Conservation (phyloP, 495 filamentous ascomycete genomes). For the Lentithecium fluviatile region DNA sequence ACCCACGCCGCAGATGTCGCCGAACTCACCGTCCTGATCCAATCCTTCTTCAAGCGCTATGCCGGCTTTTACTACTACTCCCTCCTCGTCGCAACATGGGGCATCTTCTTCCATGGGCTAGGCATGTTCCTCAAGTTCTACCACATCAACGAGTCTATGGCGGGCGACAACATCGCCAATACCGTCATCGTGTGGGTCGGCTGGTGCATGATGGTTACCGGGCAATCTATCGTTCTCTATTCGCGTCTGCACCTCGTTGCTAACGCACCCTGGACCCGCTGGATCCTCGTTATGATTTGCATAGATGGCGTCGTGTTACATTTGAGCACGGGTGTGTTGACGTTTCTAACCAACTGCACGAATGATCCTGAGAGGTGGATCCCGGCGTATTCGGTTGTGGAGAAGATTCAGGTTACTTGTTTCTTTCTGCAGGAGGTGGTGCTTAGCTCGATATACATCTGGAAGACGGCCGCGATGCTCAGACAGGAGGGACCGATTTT, state of each 20-base stretch:
- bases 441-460: constrained; percentile 17
- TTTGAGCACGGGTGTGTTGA: constrained; percentile 5
- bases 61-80: constrained; percentile 28
- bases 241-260: constrained; percentile 29
- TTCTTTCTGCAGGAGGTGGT: constrained; percentile 25
- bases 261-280: constrained; percentile 6
- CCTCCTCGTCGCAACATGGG: constrained; percentile 21
- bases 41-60: constrained; percentile 27
- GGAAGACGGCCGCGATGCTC: constrained; percentile 13
- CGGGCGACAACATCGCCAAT: constrained; percentile 5
- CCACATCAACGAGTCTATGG: constrained; percentile 2
- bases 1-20: constrained; percentile 8
- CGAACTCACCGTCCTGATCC: constrained; percentile 25
- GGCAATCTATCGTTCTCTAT: constrained; percentile 32
- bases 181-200: constrained; percentile 11
- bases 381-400: constrained; percentile 11
- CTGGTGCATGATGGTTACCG: constrained; percentile 31
- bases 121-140: constrained; percentile 25
- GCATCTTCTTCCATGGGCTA: constrained; percentile 21
- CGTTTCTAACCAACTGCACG: constrained; percentile 11
- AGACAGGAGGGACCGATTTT: constrained; percentile 3
- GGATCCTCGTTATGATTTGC: constrained; percentile 33
- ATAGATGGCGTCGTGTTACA: constrained; percentile 25
- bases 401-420: constrained; percentile 14
- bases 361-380: not conserved